Conservation (phyloP, 208 protist genomes). For the Trypanosoma melophagium region DNA sequence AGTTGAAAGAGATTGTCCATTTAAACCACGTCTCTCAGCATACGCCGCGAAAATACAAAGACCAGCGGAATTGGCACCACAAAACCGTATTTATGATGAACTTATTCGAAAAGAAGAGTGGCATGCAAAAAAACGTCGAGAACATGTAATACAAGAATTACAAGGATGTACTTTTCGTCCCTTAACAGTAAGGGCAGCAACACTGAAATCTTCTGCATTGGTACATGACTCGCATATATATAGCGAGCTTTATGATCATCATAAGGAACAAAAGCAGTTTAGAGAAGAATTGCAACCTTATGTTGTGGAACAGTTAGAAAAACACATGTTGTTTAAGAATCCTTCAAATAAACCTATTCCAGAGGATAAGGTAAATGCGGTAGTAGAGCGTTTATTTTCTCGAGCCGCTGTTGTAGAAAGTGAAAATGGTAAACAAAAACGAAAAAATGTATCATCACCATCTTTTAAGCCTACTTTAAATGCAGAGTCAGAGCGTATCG, state of each 20-base stretch:
- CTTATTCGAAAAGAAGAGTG: slow-evolving; percentile 64
- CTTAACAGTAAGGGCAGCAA: slow-evolving; percentile 55
- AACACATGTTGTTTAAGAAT: slow-evolving; percentile 29
- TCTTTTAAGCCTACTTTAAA: slow-evolving; percentile 48
- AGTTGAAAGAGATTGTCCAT: slow-evolving; percentile 69
- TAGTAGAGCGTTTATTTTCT: slow-evolving; percentile 72
- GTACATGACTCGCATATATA: slow-evolving; percentile 41
- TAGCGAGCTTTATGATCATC: slow-evolving; percentile 60
- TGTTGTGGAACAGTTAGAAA: slow-evolving; percentile 58
- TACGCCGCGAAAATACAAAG: slow-evolving; percentile 64
- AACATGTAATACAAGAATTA: slow-evolving; percentile 62
- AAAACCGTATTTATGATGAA: slow-evolving; percentile 69
- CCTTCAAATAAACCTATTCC: slow-evolving; percentile 12
- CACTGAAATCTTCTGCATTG: slow-evolving; percentile 35
- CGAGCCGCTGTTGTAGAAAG: slow-evolving; percentile 30
- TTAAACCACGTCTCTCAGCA: slow-evolving; percentile 60
- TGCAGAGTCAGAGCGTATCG: slow-evolving; percentile 52
- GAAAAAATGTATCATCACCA: not conserved
- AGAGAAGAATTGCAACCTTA: slow-evolving; percentile 45
- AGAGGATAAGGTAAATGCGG: slow-evolving; percentile 35
- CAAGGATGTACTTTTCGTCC: slow-evolving; percentile 83
- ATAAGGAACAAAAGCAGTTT: slow-evolving; percentile 56
- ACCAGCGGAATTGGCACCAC: slow-evolving; percentile 59
- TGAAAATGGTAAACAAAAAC: not conserved
- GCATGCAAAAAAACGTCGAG: slow-evolving; percentile 51